A percentile compares a stretch with the other conserved stretches of the same genome.
Evolutionary conservation across 2,329 filamentous ascomycete species (phyloP).

Genomic region (Fusarium stilboides): DNA sequence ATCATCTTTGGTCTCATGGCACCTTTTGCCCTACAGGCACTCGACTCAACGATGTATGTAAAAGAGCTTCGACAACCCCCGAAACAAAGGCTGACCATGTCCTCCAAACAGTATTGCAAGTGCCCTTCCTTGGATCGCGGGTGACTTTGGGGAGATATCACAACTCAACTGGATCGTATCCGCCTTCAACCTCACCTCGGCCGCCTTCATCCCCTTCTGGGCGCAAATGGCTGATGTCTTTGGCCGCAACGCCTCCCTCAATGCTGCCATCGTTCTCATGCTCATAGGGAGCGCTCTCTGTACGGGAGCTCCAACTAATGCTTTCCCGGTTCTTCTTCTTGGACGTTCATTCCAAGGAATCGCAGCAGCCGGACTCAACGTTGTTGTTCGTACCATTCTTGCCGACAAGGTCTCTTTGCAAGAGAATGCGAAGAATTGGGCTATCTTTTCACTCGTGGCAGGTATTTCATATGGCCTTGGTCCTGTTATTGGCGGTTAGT

Average conservation of each 20-base stretch:
- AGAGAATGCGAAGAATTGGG: slow-evolving; percentile 75
- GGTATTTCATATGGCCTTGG: slow-evolving; percentile 73
- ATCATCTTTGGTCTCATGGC: slow-evolving; percentile 71
- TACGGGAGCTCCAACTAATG: slow-evolving; percentile 67
- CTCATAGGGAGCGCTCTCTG: slow-evolving; percentile 74
- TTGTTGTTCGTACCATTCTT: slow-evolving; percentile 73
- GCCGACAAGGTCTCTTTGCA: slow-evolving; percentile 74
- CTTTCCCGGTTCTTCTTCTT: slow-evolving; percentile 73
- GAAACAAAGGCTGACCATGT: slow-evolving; percentile 13
- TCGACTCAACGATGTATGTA: slow-evolving; percentile 73
- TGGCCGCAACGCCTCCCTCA: slow-evolving; percentile 72
- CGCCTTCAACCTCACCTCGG: slow-evolving; percentile 76
- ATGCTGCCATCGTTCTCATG: slow-evolving; percentile 70
- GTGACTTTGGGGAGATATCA: slow-evolving; percentile 72
- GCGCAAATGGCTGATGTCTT: slow-evolving; percentile 76
- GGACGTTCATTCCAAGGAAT: slow-evolving; percentile 76
- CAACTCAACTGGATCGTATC: slow-evolving; percentile 80
- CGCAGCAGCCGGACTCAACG: slow-evolving; percentile 73
- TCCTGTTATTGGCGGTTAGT: slow-evolving; percentile 70
- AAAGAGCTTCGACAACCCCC: not conserved
- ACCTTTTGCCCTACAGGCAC: slow-evolving; percentile 73
- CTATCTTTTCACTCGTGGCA: slow-evolving; percentile 72
- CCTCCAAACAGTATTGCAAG: slow-evolving; percentile 52
- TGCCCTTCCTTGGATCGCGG: slow-evolving; percentile 69
- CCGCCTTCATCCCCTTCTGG: slow-evolving; percentile 77